These are phyloP conservation scores for Carnegiea gigantea DNA, from an alignment of 179 eudicot genomes.

Conservation along the genomic window DNA sequence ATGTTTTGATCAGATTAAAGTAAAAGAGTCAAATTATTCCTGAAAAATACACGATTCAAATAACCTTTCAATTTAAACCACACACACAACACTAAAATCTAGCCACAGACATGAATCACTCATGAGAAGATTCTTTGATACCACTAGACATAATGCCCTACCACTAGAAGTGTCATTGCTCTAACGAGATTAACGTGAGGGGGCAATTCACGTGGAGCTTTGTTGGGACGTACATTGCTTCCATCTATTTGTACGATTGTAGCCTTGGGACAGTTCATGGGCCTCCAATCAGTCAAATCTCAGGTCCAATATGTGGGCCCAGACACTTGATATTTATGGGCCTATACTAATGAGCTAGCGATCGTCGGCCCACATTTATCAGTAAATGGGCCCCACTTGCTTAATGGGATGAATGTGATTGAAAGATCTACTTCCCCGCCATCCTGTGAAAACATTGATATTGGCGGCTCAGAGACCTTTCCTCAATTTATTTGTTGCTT, in stretches of 20 bases:
- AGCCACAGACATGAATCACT: not conserved
- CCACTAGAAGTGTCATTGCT: no score
- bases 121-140: not conserved
- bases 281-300: conserved; percentile 19
- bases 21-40: no score
- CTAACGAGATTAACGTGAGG: conserved; percentile 3
- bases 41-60: no score
- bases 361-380: conserved; percentile 15
- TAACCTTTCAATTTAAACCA: not conserved
- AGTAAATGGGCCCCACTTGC: not conserved
- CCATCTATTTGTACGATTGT: conserved; percentile 5
- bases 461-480: not conserved
- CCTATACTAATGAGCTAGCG: conserved; percentile 12
- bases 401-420: not conserved
- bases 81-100: not conserved
- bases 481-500: not conserved
- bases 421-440: not conserved
- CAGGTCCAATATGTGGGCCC: conserved; percentile 1
- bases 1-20: no score
- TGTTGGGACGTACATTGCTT: conserved; percentile 12
- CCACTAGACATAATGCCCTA: not conserved
- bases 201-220: conserved; percentile 6
- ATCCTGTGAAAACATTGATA: not conserved
- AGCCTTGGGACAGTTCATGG: conserved; percentile 8
- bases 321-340: not conserved